Base-by-base conservation (phyloP, 371 early-diverging fungal species). In the Mucor irregularis region DNA sequence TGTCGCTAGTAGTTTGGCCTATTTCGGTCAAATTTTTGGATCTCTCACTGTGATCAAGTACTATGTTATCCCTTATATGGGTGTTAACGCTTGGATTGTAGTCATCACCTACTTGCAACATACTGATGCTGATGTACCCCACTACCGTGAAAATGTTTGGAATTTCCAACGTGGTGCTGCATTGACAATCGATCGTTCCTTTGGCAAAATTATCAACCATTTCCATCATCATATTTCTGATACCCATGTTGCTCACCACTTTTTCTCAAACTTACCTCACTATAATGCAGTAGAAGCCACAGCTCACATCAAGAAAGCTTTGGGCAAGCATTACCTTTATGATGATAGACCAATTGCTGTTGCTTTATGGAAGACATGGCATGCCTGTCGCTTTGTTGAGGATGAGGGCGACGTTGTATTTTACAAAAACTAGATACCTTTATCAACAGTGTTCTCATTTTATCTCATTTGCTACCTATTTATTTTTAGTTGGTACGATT, bases 211-310 rank as follows among this genome's bases (percentile, higher is more conserved):
- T 62, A 76, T 93, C 67, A 87, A 93, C 77, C 67, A 77, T 70
- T 85, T 87, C 73, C 80, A 89, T 77, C 93, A 93, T 71, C 86
- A 87, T 58, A 91, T 91, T 54, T 74, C 82, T 37, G 90, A 91
- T 65, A 87, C 90, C 11, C 92, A 91, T 61, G 90, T 93, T 29
- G 91, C 86, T 16, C 95, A 94, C 66, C 95, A 94, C 64, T 68
- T 91, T 60, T 94, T 93, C 76, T 89, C 90, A 22, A 85, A 81
- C 25, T 92, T 94, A 92, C 95, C 95, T 16, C 90, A 90, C 76
- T 94, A 94, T 79, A 80, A 94, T 56, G 90, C 93, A 10, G 70
- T 80, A 53, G 90, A 91, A 73, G 95, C 95, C 9, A 94, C 95
- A 22, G 55, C 56, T 40, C 84, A 85, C 53, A 64, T 92, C 48